Base-by-base conservation (phyloP, 495 filamentous ascomycete genomes). In the Annulohypoxylon stygium region DNA sequence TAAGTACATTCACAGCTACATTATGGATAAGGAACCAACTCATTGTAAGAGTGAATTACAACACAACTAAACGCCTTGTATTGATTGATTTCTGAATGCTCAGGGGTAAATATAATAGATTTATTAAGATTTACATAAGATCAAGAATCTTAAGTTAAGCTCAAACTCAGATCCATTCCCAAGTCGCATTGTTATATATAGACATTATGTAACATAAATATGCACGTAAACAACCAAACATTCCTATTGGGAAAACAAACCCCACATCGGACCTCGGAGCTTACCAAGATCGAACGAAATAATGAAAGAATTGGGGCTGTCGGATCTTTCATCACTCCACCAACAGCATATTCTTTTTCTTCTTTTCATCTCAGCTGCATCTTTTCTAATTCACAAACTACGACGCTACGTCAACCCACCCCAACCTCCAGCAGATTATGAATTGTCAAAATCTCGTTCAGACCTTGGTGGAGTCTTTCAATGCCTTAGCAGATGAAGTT, bases 401-500 rank as follows among this genome's bases (percentile, higher is more conserved):
- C 65, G 23, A 59, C 48, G 37, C 50, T 33, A 33, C 65, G 23
- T 64, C 48, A 9, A 26, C 37, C 33, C 25, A 12, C 25, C 1
- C n/a, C 18, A 57, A 36, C 41, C 26, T 55, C 16, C 9, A 57
- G 18, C 62, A 58, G 75, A 81, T 77, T 71, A 85, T 86, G 82
- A 78, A 69, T 73, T 72, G 74, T 77, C 67, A 78, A 69, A 78
- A 80, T 39, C 81, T 86, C 14, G 82, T 81, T 16, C 83, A 81
- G 80, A 84, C 82, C 71, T 79, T 89, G 64, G 83, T 82, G 41
- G 83, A 83, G 75, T 92, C 90, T 61, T 93, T 90, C 82, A 90
- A 88, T 78, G 85, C 86, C 39, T 84, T 93, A 41, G 86, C 87
- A 53, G 85, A 87, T 70, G 86, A 88, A 81, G 85, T 88, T 8